phyloP scores from a whole-genome alignment of 2,329 filamentous ascomycete genomes.

The Ceratocystis alfenasii region DNA sequence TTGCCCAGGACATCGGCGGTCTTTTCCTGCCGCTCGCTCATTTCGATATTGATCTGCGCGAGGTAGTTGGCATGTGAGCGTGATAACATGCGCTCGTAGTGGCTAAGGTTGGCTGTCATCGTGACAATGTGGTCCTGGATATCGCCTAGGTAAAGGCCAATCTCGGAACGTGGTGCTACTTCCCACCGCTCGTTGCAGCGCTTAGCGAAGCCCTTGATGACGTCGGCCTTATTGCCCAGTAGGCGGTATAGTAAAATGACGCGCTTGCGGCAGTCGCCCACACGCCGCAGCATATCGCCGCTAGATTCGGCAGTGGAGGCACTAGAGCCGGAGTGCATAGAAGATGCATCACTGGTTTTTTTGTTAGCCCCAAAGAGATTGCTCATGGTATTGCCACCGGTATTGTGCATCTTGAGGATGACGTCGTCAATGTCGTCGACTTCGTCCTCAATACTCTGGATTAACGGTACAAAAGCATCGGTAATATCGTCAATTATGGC shows the following conservation, averaged over 20 bases:
- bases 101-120: conserved; percentile 90
- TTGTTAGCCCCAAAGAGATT: not conserved
- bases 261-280: conserved; percentile 90
- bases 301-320: conserved; percentile 35
- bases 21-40: conserved; percentile 95
- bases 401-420: conserved; percentile 63
- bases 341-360: conserved; percentile 32
- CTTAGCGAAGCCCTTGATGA: conserved; percentile 98
- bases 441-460: conserved; percentile 86
- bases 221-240: conserved; percentile 92
- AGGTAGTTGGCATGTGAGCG: conserved; percentile 93
- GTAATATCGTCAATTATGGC: conserved; percentile 98
- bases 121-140: conserved; percentile 99
- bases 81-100: conserved; percentile 89
- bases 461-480: conserved; percentile 85
- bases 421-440: conserved; percentile 94
- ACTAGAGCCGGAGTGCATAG: conserved; percentile 25
- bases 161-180: conserved; percentile 85
- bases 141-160: conserved; percentile 93
- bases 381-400: not conserved
- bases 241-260: conserved; percentile 93
- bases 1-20: conserved; percentile 91
- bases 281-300: conserved; percentile 78
- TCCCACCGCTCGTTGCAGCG: conserved; percentile 97
- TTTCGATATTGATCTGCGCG: conserved; percentile 97